Percentiles rank a stretch among this genome's conserved stretches.
phyloP scores from a whole-genome alignment of 2,329 filamentous ascomycete species.

The Ilyonectria mors-panacis region DNA sequence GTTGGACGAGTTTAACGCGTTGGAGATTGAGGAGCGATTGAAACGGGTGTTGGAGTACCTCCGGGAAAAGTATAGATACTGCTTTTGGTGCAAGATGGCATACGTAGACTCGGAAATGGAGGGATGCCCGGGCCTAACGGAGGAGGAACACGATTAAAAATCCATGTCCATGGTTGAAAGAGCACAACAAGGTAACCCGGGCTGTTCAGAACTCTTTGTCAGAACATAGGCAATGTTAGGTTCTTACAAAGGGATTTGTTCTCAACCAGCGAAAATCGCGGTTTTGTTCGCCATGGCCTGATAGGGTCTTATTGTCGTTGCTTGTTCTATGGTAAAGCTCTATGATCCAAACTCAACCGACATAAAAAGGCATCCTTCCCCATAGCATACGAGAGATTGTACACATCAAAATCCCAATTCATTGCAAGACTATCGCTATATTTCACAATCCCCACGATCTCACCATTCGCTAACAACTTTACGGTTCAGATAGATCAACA shows the following conservation, averaged over 20 bases:
- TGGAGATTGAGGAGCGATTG: constrained; percentile 78
- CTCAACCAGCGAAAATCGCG: neutral
- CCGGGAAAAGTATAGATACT: constrained; percentile 82
- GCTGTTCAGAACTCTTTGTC: neutral
- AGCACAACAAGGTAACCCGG: too few relatives aligned
- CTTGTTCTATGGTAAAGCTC: too few relatives aligned
- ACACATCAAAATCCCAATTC: neutral
- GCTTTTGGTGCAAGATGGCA: constrained; percentile 94
- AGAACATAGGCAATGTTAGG: neutral
- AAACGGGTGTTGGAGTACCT: constrained; percentile 77
- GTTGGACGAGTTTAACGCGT: constrained; percentile 82
- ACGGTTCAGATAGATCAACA: neutral
- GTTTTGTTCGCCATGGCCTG: neutral
- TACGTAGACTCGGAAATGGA: constrained; percentile 85
- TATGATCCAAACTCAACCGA: too few relatives aligned
- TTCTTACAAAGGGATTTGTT: neutral
- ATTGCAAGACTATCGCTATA: neutral
- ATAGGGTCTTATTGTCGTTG: too few relatives aligned
- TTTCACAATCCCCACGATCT: neutral
- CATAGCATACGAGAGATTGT: too few relatives aligned
- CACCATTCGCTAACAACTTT: neutral
- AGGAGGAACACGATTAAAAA: constrained; percentile 80
- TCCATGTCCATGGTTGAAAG: neutral
- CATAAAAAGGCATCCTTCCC: too few relatives aligned
- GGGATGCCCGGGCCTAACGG: constrained; percentile 88